A percentile compares a stretch with the other conserved stretches of the same genome.
Evolutionary conservation across 1,139 yeast genomes (phyloP).

Genomic region (Pichia sp.): DNA sequence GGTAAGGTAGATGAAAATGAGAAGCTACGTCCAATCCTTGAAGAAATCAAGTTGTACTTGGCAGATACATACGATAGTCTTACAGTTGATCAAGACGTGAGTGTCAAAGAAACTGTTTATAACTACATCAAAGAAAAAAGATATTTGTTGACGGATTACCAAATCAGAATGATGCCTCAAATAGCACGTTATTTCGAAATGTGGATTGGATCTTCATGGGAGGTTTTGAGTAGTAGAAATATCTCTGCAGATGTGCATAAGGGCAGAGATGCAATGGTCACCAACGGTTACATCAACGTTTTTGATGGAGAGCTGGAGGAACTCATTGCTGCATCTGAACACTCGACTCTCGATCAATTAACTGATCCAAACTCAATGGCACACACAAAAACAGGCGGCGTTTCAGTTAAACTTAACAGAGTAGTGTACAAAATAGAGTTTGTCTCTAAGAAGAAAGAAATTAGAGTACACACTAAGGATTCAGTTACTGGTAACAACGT

Average conservation of each 20-base stretch:
- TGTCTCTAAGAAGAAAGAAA: slow-evolving; percentile 22
- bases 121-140: slow-evolving; percentile 40
- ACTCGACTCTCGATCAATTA: slow-evolving; percentile 7
- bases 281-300: slow-evolving; percentile 52
- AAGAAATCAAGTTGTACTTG: slow-evolving; percentile 53
- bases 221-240: slow-evolving; percentile 35
- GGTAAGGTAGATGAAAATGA: slow-evolving; percentile 19
- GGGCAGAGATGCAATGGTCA: slow-evolving; percentile 60
- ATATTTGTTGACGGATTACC: slow-evolving; percentile 43
- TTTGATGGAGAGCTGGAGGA: slow-evolving; percentile 39
- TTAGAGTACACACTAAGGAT: slow-evolving; percentile 20
- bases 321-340: slow-evolving; percentile 29
- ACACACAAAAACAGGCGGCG: slow-evolving; percentile 10
- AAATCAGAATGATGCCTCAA: slow-evolving; percentile 44
- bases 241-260: slow-evolving; percentile 16
- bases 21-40: slow-evolving; percentile 36
- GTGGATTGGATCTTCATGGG: slow-evolving; percentile 74
- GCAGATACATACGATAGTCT: slow-evolving; percentile 40
- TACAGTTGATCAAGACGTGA: slow-evolving; percentile 35
- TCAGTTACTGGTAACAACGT: slow-evolving; percentile 14
- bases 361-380: neutral
- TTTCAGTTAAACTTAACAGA: slow-evolving; percentile 35
- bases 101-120: slow-evolving; percentile 24
- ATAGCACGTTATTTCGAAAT: slow-evolving; percentile 46
- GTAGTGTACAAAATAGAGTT: slow-evolving; percentile 41